These are phyloP conservation scores for Heliosperma pusillum DNA, from an alignment of 148 eudicot species.

Conservation along the genomic window DNA sequence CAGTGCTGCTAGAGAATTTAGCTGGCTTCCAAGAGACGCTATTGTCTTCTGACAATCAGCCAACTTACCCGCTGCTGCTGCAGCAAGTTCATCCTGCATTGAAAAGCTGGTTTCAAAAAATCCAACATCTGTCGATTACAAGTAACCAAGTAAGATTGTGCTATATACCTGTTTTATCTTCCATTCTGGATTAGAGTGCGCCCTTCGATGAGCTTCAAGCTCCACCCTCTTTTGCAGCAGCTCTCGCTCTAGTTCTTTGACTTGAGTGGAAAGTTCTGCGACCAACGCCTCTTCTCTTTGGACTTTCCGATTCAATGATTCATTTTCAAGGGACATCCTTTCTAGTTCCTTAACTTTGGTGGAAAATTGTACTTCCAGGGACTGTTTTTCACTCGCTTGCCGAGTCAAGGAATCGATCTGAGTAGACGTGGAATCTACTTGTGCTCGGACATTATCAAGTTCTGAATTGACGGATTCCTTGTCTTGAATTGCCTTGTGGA, in stretches of 20 bases:
- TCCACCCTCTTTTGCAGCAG: conserved; percentile 32
- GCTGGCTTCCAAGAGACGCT: conserved; percentile 61
- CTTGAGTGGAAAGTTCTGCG: conserved; percentile 32
- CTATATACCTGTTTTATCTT: conserved; percentile 55
- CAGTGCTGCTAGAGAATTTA: conserved; percentile 59
- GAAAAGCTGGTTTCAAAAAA: neutral
- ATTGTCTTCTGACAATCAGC: conserved; percentile 84
- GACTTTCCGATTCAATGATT: conserved; percentile 34
- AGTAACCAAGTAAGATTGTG: neutral
- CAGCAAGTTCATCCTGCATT: conserved; percentile 37
- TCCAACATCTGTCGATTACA: neutral
- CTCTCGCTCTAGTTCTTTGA: conserved; percentile 34
- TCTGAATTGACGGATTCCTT: too few species aligned
- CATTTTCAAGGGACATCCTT: conserved; percentile 26
- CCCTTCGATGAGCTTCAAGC: conserved; percentile 31
- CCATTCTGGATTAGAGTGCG: conserved; percentile 32
- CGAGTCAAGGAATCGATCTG: neutral
- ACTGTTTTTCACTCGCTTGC: neutral
- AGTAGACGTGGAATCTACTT: neutral
- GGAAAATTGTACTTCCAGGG: conserved; percentile 23
- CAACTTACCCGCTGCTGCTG: conserved; percentile 63
- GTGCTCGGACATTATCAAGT: too few species aligned
- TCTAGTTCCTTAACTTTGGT: conserved; percentile 25
- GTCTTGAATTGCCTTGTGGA: too few species aligned
- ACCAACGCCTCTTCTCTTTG: conserved; percentile 38